Conservation (phyloP, 495 filamentous ascomycete genomes). For the Astrocystis sublimbata region DNA sequence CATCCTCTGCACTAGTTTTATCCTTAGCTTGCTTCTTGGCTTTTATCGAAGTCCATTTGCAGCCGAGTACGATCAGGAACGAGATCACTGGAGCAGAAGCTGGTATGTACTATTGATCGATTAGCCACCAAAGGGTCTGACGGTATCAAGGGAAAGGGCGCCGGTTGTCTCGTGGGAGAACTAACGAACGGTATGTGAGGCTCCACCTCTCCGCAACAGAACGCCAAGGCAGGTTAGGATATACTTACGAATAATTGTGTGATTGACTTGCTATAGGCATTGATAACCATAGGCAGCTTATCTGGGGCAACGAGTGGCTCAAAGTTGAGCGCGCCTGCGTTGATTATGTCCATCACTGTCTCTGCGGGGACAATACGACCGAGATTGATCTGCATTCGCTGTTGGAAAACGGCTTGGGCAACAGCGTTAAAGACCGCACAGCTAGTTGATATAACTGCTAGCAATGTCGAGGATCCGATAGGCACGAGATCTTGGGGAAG, state of each 20-base stretch:
- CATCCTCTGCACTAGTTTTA: not conserved
- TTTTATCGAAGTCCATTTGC: not conserved
- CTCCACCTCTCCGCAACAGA: too few species aligned
- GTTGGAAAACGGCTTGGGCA: not conserved
- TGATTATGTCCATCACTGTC: not conserved
- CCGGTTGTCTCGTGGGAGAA: too few species aligned
- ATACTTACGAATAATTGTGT: not conserved
- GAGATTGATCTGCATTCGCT: not conserved
- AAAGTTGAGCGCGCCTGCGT: not conserved
- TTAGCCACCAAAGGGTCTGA: not conserved
- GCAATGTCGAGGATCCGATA: not conserved
- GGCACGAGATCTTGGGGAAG: not conserved
- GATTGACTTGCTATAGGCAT: not conserved
- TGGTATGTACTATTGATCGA: not conserved
- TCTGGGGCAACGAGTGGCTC: not conserved
- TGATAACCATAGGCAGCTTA: not conserved
- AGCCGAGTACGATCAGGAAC: not conserved
- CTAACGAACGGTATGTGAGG: too few species aligned
- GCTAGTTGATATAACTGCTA: not conserved
- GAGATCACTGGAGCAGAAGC: not conserved
- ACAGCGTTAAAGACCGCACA: not conserved
- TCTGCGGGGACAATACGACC: not conserved
- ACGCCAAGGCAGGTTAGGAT: not conserved
- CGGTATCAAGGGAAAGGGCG: too few species aligned
- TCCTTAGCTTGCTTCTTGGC: not conserved